A percentile compares a stretch with the other conserved stretches of the same genome.
phyloP scores from a whole-genome alignment of 257 asterid genomes.

The Salvia hispanica region DNA sequence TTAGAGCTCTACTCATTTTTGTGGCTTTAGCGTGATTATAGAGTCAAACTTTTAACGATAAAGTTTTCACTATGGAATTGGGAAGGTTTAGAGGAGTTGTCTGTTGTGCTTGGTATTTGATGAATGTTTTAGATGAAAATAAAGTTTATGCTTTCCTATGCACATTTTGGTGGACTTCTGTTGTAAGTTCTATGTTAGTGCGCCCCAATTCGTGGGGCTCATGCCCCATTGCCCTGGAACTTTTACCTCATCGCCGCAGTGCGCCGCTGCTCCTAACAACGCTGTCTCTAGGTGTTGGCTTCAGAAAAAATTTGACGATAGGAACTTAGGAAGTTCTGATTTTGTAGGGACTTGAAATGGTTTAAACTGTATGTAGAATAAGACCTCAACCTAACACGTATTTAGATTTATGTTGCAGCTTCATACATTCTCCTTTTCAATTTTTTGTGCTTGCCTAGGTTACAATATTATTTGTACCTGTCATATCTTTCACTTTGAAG shows the following conservation, averaged over 20 bases:
- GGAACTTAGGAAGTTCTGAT: not conserved
- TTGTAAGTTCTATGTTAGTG: too few relatives aligned
- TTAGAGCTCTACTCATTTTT: not conserved
- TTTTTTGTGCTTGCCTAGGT: not conserved
- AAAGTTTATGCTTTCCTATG: too few relatives aligned
- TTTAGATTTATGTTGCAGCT: constrained; percentile 3
- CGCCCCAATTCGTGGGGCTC: too few relatives aligned
- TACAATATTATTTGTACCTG: constrained; percentile 8
- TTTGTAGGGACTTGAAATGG: not conserved
- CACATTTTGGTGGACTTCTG: too few relatives aligned
- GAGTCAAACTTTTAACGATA: not conserved
- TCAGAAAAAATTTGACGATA: constrained; percentile 2
- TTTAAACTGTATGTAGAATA: not conserved
- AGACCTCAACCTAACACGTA: not conserved
- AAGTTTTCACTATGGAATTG: constrained; percentile 1
- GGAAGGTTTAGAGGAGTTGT: constrained; percentile 16
- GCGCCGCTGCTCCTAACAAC: too few relatives aligned
- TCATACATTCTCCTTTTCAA: not conserved
- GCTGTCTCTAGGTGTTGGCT: not conserved
- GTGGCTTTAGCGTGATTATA: not conserved
- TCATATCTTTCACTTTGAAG: not conserved
- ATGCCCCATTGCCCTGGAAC: too few relatives aligned
- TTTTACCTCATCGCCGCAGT: too few relatives aligned
- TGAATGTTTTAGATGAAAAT: too few relatives aligned
- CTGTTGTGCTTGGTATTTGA: constrained; percentile 15